phyloP scores from a whole-genome alignment of 805 yeast genomes.

The Millerago galiae region DNA sequence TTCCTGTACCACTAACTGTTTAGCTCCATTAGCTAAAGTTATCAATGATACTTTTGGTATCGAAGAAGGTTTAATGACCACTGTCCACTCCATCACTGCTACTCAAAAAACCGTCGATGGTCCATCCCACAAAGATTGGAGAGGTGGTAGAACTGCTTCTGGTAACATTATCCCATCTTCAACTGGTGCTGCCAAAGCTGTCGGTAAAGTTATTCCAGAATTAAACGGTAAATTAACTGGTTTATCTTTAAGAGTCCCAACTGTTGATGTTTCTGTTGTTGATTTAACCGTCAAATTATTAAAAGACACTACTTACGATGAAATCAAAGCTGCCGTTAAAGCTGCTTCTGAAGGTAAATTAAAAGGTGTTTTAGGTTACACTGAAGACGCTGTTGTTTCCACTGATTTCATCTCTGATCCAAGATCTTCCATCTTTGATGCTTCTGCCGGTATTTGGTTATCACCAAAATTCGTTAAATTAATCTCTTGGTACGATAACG shows the following conservation, averaged over 20 bases:
- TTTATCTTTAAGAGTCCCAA: slow-evolving; percentile 70
- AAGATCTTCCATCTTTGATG: slow-evolving; percentile 62
- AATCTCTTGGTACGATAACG: slow-evolving; percentile 71
- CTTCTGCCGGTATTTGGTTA: slow-evolving; percentile 63
- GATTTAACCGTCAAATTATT: slow-evolving; percentile 62
- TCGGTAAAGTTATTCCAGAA: slow-evolving; percentile 67
- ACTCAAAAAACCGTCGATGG: slow-evolving; percentile 72
- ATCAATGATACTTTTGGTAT: slow-evolving; percentile 60
- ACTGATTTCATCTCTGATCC: slow-evolving; percentile 60
- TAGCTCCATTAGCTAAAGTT: slow-evolving; percentile 68
- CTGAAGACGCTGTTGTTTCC: slow-evolving; percentile 66
- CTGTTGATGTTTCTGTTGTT: slow-evolving; percentile 66
- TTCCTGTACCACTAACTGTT: slow-evolving; percentile 70
- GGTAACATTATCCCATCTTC: slow-evolving; percentile 72
- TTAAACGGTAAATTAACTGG: slow-evolving; percentile 70
- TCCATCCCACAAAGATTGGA: slow-evolving; percentile 76
- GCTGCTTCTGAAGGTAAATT: slow-evolving; percentile 52
- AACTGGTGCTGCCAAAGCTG: slow-evolving; percentile 75
- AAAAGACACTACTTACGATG: slow-evolving; percentile 55
- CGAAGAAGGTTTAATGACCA: slow-evolving; percentile 72
- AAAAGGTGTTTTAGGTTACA: slow-evolving; percentile 63
- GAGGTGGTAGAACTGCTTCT: slow-evolving; percentile 76
- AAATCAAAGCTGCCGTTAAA: slow-evolving; percentile 54
- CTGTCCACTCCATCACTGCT: slow-evolving; percentile 67
- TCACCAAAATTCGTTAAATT: slow-evolving; percentile 66